Evolutionary conservation across 495 filamentous ascomycete species (phyloP), one percentile per base, ranked within the genome.

Genomic region (Daldinia vernicosa): DNA sequence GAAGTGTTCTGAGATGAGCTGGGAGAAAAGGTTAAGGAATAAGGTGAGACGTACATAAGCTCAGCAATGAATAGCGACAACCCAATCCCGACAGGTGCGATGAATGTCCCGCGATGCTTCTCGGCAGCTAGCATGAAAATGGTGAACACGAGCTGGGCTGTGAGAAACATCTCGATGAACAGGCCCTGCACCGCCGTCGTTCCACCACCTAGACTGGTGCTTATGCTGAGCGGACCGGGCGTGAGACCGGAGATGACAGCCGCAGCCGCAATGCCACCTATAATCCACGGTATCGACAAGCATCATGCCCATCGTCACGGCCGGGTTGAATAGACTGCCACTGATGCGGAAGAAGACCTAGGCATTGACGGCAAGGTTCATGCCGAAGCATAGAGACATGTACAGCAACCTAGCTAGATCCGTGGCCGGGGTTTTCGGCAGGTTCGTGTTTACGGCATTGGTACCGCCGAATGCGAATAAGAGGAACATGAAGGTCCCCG

Each of bases 301-400:
- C 56, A 84, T 80, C 71, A 90, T 78, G 1, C 82, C 87, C 9
- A 91, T 74, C 2, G 88, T 88, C 6, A 88, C 81, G 40, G 89
- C 91, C 0, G 93, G 93, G 72, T 96, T 95, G 78, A 95, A 96
- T 9, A 93, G 77, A 9, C 92, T 92, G 8, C 93, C 93, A 3
- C 85, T 89, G 33, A 95, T 87, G 9, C 92, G 87, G 78, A 91
- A 95, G 82, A 95, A 96, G 0, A 92, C 86, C 92, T 91, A 97
- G 1, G 91, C 91, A 72, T 94, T 95, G 75, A 92, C 91, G 9
- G 87, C 87, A 61, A 96, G 82, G 9, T 89, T 88, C 73, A 93
- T 87, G 0, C 92, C 93, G 69, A 95, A 96, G 14, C 82, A 82
- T 11, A 94, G 77, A 0, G 90, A 77, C 52, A 94, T 90, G 76